Base-by-base conservation (phyloP, 2,329 filamentous ascomycete species). In the Herpotrichia juniperi region DNA sequence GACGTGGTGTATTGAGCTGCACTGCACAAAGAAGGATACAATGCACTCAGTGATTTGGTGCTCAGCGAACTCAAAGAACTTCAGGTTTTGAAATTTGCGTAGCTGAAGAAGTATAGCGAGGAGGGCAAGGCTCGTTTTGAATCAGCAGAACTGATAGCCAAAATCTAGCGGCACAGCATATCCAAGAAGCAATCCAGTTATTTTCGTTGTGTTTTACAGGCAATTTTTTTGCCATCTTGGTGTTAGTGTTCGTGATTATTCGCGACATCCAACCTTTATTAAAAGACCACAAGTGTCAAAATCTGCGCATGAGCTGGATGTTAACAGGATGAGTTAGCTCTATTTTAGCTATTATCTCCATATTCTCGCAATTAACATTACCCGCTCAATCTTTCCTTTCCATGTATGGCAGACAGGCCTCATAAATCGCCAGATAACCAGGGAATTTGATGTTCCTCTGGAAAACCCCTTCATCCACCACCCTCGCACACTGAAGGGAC, bases 401-500 rank as follows among this genome's bases (percentile, higher is more conserved):
- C 50, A 53, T 48, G 21, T 45, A 53, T 25, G 45, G 45, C 50
- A 37, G 22, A 39, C 37, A 53, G 12, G 50, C 50, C 3, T 53
- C 50, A 45, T 48, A 53, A 16, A 53, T 22, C 21, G 37, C 30
- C 50, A 31, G 43, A 46, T 21, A 53, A 19, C 50, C 50, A 44
- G 45, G 37, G 25, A 35, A 48, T 22, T 48, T 45, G 16, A 40
- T 25, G 37, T 8, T 35, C 46, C 50, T 45, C 46, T 48, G 19
- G 14, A 39, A 72, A 3, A 68, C 57, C 2, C 45, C 56, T 42
- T 73, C 71, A 54, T 72, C 63, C 6, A 74, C 53, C 50, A 67
- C 46, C 42, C 66, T 71, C 31, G 67, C 66, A 53, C 51, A 61
- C 61, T 74, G 71, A 4, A 78, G 51, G 2, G 59, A 54, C 4